Conservation (phyloP, 2,329 filamentous ascomycete species). For the Fusarium humuli region DNA sequence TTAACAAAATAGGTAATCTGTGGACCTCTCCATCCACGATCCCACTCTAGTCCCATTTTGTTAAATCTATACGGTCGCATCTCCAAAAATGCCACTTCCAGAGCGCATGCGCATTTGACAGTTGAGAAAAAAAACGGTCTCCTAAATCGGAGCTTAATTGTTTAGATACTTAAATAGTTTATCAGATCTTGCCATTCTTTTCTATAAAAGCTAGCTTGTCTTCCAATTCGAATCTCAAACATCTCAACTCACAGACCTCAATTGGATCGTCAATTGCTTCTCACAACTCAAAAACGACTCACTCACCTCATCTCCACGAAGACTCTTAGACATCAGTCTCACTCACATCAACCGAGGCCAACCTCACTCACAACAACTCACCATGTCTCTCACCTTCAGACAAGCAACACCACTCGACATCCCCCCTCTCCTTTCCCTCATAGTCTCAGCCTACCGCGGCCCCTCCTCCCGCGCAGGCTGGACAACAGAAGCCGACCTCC, state of each 20-base stretch:
- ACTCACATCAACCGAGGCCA: neutral
- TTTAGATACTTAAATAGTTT: neutral
- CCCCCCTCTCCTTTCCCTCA: conserved; percentile 52
- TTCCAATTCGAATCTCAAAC: neutral
- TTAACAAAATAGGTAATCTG: conserved; percentile 11
- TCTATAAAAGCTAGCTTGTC: neutral
- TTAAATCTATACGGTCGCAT: conserved; percentile 1
- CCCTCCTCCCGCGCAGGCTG: conserved; percentile 56
- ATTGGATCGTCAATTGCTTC: neutral
- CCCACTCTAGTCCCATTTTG: neutral
- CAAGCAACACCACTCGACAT: conserved; percentile 50
- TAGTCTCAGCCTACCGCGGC: conserved; percentile 60
- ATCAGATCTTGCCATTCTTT: neutral
- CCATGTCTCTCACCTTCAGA: conserved; percentile 35
- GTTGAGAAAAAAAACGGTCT: neutral
- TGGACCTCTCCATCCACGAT: neutral
- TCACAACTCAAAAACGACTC: neutral
- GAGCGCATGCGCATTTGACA: conserved; percentile 1
- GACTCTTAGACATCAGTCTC: neutral
- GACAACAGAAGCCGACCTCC: conserved; percentile 61
- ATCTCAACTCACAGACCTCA: neutral
- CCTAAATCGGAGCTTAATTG: conserved; percentile 24
- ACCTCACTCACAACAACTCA: neutral
- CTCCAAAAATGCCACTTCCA: conserved; percentile 2
- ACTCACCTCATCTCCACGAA: neutral